A percentile compares a stretch with the other conserved stretches of the same genome.
phyloP scores from a whole-genome alignment of 176 grass and related monocot species.

The Bolboschoenus planiculmis region DNA sequence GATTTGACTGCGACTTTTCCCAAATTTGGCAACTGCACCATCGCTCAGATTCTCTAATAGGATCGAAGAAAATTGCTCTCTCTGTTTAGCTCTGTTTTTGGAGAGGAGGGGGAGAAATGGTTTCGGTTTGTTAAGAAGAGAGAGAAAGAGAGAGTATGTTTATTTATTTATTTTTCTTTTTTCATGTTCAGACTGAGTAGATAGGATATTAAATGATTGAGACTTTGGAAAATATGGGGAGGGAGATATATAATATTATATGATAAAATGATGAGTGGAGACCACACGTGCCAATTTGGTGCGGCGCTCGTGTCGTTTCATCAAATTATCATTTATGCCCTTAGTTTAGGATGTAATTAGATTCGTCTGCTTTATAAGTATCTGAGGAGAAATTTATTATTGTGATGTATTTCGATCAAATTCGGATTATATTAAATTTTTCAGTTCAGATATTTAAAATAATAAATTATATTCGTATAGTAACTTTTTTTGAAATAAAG shows the following conservation, averaged over 20 bases:
- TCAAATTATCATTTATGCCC: background rate
- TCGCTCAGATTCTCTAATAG: slow-evolving; percentile 4
- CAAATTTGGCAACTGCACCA: slow-evolving; percentile 53
- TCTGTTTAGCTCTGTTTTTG: background rate
- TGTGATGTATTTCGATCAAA: too few species aligned
- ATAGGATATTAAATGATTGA: slow-evolving; percentile 16
- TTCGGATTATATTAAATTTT: too few species aligned
- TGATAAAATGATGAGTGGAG: slow-evolving; percentile 3
- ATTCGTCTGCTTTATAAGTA: background rate
- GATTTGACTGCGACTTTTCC: slow-evolving; percentile 37
- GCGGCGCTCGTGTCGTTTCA: slow-evolving; percentile 6
- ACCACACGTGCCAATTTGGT: slow-evolving; percentile 27
- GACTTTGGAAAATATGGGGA: background rate
- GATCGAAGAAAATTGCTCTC: background rate
- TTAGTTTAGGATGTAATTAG: background rate
- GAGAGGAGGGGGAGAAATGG: background rate
- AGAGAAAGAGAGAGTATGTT: background rate
- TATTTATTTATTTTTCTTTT: background rate
- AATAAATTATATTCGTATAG: too few species aligned
- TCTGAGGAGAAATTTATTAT: background rate
- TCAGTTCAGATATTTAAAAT: too few species aligned
- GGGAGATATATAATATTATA: background rate
- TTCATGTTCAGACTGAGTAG: background rate
- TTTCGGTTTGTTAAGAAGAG: background rate
- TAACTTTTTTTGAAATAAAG: too few species aligned